A percentile compares a stretch with the other conserved stretches of the same genome.
Conservation (phyloP, 148 eudicot species). For the Talinum fruticosum region DNA sequence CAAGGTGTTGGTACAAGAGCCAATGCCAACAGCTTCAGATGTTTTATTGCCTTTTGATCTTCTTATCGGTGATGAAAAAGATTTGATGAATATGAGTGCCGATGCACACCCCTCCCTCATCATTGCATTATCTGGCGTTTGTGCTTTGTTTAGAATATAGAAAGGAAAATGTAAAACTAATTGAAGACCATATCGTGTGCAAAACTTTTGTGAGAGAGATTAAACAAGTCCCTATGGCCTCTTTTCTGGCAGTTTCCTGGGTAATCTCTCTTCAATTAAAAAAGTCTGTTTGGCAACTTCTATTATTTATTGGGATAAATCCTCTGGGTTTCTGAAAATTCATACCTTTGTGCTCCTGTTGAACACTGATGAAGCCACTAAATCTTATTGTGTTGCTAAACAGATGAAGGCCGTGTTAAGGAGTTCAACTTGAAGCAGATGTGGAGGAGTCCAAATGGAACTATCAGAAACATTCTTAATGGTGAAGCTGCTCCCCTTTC, state of each 20-base stretch:
- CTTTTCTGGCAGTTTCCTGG: background rate
- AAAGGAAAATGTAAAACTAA: background rate
- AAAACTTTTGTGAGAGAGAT: background rate
- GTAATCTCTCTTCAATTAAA: background rate
- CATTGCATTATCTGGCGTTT: background rate
- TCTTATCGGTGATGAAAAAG: background rate
- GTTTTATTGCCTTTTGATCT: background rate
- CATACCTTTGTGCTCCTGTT: background rate
- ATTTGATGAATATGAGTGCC: background rate
- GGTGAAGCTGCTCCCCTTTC: constrained; percentile 34
- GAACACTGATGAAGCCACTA: background rate
- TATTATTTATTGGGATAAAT: background rate
- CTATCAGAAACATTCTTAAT: constrained; percentile 84
- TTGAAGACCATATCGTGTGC: background rate
- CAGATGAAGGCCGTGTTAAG: constrained; percentile 80
- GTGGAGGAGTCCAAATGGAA: constrained; percentile 99
- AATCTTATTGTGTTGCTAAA: background rate
- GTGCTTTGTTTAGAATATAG: background rate
- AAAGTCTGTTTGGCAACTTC: background rate
- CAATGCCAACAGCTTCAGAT: background rate
- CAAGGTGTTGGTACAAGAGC: background rate
- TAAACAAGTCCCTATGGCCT: background rate
- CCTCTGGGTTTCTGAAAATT: background rate
- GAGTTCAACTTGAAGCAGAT: constrained; percentile 72
- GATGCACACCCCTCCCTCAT: background rate